Conservation (phyloP, 345 rosid genomes). For the Linum trigynum region DNA sequence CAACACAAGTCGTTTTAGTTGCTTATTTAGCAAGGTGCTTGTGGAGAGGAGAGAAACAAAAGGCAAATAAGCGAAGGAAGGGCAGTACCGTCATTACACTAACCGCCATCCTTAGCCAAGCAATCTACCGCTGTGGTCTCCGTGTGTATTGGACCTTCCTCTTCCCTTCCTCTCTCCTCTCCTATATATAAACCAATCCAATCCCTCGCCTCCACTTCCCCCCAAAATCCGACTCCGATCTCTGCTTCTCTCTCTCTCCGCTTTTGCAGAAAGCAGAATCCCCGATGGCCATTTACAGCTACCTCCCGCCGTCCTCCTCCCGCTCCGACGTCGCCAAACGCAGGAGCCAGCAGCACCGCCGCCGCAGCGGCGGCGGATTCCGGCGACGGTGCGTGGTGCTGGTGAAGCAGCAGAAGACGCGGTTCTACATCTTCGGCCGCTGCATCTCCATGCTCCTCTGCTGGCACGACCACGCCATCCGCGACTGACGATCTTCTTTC, state of each 20-base stretch:
- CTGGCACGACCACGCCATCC: conserved; percentile 50
- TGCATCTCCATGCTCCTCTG: conserved; percentile 78
- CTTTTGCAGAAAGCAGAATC: too few species aligned
- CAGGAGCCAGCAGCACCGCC: not conserved
- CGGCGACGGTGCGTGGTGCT: conserved; percentile 37
- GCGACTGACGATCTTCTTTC: conserved; percentile 6
- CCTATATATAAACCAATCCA: not conserved
- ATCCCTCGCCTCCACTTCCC: not conserved
- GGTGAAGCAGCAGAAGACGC: conserved; percentile 73
- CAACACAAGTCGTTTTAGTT: too few species aligned
- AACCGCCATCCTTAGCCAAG: too few species aligned
- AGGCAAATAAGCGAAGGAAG: too few species aligned
- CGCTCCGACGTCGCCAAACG: conserved; percentile 1
- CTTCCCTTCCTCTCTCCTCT: too few species aligned
- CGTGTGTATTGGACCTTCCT: too few species aligned
- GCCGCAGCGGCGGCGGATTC: conserved; percentile 28
- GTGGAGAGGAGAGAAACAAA: too few species aligned
- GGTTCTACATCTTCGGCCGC: conserved; percentile 66
- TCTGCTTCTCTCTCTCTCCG: not conserved
- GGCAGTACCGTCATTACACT: too few species aligned
- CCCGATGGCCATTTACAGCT: conserved; percentile 28
- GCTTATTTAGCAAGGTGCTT: too few species aligned
- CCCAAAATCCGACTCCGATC: not conserved
- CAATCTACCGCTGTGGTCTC: too few species aligned
- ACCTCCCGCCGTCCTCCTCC: conserved; percentile 13